Percentiles rank a stretch among this genome's conserved stretches.
Evolutionary conservation across 345 rosid genomes (phyloP).

Genomic region (Gossypium thurberi): DNA sequence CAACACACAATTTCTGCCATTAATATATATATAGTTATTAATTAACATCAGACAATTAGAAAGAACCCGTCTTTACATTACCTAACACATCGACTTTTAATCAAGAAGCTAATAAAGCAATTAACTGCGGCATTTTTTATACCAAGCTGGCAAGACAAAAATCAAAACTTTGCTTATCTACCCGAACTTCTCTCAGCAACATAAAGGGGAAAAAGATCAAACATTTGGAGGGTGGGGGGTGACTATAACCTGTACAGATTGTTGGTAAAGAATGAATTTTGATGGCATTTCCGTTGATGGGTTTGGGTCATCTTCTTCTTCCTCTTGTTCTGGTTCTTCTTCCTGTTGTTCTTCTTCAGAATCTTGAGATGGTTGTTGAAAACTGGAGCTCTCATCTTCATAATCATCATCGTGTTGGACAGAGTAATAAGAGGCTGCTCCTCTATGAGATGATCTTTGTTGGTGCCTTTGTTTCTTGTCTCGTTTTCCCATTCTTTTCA

Average conservation of each 20-base stretch:
- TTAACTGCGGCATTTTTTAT: background rate
- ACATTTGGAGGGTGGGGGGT: background rate
- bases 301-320: conserved; percentile 19
- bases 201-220: background rate
- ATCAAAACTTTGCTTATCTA: background rate
- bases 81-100: background rate
- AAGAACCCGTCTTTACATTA: background rate
- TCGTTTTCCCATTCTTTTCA: conserved; percentile 54
- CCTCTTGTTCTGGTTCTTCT: conserved; percentile 24
- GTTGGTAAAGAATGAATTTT: conserved; percentile 75
- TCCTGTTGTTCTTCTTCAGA: conserved; percentile 22
- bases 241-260: conserved; percentile 62
- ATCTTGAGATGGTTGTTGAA: conserved; percentile 14
- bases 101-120: background rate
- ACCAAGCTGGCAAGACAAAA: background rate
- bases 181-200: conserved; percentile 5
- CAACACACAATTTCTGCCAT: background rate
- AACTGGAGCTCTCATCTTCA: conserved; percentile 18
- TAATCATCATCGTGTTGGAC: background rate
- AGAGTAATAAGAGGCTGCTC: conserved; percentile 38
- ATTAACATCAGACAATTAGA: background rate
- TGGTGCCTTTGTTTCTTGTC: conserved; percentile 66
- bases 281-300: conserved; percentile 49
- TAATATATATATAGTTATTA: background rate
- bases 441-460: conserved; percentile 32